Evolutionary conservation across 495 filamentous ascomycete genomes (phyloP).

Genomic region (Penicilliopsis zonata): DNA sequence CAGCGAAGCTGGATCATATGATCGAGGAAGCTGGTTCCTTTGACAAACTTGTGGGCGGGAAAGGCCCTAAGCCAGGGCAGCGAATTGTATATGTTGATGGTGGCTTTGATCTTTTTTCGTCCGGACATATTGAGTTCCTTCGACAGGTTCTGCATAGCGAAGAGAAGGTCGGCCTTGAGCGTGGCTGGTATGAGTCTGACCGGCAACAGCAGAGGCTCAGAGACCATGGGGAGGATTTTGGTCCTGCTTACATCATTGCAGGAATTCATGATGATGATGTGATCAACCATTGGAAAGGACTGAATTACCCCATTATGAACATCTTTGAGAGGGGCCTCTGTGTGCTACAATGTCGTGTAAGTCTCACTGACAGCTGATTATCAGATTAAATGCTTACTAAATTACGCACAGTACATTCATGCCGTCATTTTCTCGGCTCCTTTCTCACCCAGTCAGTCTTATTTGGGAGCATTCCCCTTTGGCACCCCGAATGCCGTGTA

Average conservation of each 20-base stretch:
- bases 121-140: conserved; percentile 92
- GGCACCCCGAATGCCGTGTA: conserved; percentile 75
- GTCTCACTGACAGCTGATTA: conserved; percentile 10
- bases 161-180: conserved; percentile 46
- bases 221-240: conserved; percentile 55
- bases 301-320: conserved; percentile 99
- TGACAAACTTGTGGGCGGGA: conserved; percentile 51
- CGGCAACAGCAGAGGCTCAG: conserved; percentile 46
- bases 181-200: conserved; percentile 62
- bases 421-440: conserved; percentile 81
- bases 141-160: conserved; percentile 60
- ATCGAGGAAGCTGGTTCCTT: conserved; percentile 46
- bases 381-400: conserved; percentile 11
- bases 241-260: conserved; percentile 72
- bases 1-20: conserved; percentile 37
- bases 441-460: conserved; percentile 64
- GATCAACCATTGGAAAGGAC: conserved; percentile 89
- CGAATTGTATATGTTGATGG: conserved; percentile 90
- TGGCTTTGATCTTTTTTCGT: conserved; percentile 94
- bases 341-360: conserved; percentile 83
- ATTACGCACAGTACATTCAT: conserved; percentile 58
- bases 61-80: conserved; percentile 58
- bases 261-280: conserved; percentile 90
- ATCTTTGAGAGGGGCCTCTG: conserved; percentile 93
- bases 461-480: conserved; percentile 62